phyloP scores from a whole-genome alignment of 2,329 filamentous ascomycete genomes.

The Cylindrodendrum hubeiense region DNA sequence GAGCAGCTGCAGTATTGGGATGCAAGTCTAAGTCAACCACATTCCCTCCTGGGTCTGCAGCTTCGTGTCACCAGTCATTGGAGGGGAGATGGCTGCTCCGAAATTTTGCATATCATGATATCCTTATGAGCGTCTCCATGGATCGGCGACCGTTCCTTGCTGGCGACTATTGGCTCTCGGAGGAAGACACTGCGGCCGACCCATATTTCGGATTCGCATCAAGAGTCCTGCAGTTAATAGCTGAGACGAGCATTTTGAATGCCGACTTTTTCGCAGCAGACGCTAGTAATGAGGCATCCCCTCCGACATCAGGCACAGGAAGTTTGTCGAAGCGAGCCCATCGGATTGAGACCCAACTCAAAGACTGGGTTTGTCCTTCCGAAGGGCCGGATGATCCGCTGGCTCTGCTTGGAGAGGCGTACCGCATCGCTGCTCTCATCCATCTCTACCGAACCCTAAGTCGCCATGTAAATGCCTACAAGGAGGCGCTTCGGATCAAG shows the following conservation, averaged over 20 bases:
- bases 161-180: constrained; percentile 13
- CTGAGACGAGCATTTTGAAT: constrained; percentile 10
- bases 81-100: constrained; percentile 39
- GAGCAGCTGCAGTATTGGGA: constrained; percentile 28
- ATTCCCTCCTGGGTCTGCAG: too few relatives aligned
- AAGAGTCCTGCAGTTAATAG: neutral
- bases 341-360: neutral
- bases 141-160: constrained; percentile 6
- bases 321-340: constrained; percentile 8
- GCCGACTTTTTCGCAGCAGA: constrained; percentile 2
- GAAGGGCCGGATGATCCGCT: neutral
- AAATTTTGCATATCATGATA: constrained; percentile 33
- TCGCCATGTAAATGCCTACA: neutral
- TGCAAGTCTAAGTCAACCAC: too few relatives aligned
- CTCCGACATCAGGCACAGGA: too few relatives aligned
- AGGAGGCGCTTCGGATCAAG: neutral
- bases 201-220: constrained; percentile 23
- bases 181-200: constrained; percentile 10
- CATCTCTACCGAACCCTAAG: constrained; percentile 22
- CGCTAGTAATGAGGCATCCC: too few relatives aligned
- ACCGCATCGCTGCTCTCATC: constrained; percentile 27
- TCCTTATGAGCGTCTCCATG: constrained; percentile 29
- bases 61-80: too few relatives aligned
- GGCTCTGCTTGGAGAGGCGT: constrained; percentile 22
- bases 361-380: constrained; percentile 7